Percentiles rank a stretch among this genome's conserved stretches.
These are phyloP conservation scores for Babesia sp. DNA, from an alignment of 169 alveolate genomes.

Conservation along the genomic window DNA sequence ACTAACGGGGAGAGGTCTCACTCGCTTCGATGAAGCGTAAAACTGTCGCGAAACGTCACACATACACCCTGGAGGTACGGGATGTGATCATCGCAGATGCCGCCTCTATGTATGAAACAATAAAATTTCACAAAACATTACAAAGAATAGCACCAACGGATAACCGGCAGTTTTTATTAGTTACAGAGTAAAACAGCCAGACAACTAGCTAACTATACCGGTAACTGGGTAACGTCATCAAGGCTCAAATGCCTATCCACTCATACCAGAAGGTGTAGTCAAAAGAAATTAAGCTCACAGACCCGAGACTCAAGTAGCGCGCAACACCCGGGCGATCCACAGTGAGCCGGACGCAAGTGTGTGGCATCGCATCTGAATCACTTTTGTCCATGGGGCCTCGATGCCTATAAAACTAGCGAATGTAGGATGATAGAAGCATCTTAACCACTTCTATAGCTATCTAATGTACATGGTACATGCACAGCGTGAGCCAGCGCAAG, in stretches of 20 bases:
- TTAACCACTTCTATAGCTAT: neutral
- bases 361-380: neutral
- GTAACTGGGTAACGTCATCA: too few species aligned
- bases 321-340: neutral
- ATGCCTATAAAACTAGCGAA: neutral
- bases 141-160: too few species aligned
- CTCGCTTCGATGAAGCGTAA: too few species aligned
- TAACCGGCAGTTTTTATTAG: too few species aligned
- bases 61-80: too few species aligned
- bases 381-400: slow-evolving; percentile 13
- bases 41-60: too few species aligned
- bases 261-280: neutral
- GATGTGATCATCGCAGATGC: too few species aligned
- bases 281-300: neutral
- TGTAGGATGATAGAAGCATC: neutral
- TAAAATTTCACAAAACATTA: too few species aligned
- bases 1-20: neutral
- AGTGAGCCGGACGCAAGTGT: slow-evolving; percentile 3
- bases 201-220: too few species aligned
- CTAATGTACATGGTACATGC: neutral
- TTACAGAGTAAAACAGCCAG: too few species aligned
- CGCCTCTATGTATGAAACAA: too few species aligned
- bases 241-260: neutral
- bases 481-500: neutral
- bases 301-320: neutral